A percentile compares a stretch with the other conserved stretches of the same genome.
phyloP scores from a whole-genome alignment of 2,329 filamentous ascomycete species.

The Pseudocercospora macadamiae region DNA sequence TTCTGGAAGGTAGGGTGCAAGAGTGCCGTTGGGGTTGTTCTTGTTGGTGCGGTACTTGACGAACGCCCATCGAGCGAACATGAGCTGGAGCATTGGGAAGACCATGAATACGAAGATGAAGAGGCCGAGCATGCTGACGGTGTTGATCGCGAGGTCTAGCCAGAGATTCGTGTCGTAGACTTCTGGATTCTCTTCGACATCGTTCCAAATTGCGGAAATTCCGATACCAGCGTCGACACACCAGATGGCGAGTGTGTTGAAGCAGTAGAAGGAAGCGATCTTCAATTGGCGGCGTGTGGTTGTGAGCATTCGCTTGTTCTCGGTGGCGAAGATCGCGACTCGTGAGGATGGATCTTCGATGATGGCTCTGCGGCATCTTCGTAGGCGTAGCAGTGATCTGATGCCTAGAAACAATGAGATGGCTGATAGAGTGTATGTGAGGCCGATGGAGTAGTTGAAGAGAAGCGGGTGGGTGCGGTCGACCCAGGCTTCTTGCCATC shows the following conservation, averaged over 20 bases:
- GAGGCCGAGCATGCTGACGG: constrained; percentile 17
- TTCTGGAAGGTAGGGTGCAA: constrained; percentile 20
- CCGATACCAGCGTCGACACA: constrained; percentile 24
- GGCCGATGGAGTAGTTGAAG: background rate
- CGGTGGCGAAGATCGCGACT: constrained; percentile 7
- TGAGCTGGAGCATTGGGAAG: constrained; percentile 28
- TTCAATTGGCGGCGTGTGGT: constrained; percentile 17
- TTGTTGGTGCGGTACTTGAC: constrained; percentile 4
- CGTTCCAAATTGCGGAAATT: constrained; percentile 17
- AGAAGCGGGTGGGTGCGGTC: background rate
- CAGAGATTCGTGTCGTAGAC: constrained; percentile 14
- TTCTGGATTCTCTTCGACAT: constrained; percentile 17
- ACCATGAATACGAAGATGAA: constrained; percentile 25
- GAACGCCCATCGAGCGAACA: constrained; percentile 9
- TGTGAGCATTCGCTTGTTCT: constrained; percentile 10
- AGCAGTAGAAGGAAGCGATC: constrained; percentile 19
- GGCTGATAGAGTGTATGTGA: background rate
- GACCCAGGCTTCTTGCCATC: constrained; percentile 3
- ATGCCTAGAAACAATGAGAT: constrained; percentile 10
- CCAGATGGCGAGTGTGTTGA: constrained; percentile 21
- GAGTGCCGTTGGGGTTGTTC: constrained; percentile 10
- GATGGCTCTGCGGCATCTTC: constrained; percentile 8
- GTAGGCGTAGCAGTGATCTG: constrained; percentile 10
- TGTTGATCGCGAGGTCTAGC: constrained; percentile 17
- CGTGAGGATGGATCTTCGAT: constrained; percentile 13